Evolutionary conservation across 495 filamentous ascomycete species (phyloP).

Genomic region (Cercophora sp.): DNA sequence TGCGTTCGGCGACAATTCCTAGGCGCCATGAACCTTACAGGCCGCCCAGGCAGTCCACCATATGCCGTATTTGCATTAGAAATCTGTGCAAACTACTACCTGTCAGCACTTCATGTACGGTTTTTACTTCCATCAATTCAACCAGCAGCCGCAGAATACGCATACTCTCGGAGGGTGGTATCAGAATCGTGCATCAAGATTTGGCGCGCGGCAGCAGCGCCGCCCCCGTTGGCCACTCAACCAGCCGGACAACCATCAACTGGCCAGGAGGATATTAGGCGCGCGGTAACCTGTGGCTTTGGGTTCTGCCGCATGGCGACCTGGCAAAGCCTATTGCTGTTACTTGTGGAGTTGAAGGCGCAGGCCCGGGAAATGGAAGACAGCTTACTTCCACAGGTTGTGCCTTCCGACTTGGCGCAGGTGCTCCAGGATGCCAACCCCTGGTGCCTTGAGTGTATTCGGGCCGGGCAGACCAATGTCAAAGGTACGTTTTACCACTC

Average conservation of each 20-base stretch:
- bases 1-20: too few species aligned
- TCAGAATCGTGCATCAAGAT: too few species aligned
- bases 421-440: conserved; percentile 43
- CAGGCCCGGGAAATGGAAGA: conserved; percentile 49
- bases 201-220: conserved; percentile 6
- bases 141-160: too few species aligned
- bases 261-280: too few species aligned
- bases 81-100: conserved; percentile 41
- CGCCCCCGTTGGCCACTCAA: neutral
- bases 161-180: too few species aligned
- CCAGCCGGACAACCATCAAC: too few species aligned
- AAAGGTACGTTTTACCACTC: too few species aligned
- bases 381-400: conserved; percentile 32
- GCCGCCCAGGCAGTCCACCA: conserved; percentile 33
- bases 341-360: conserved; percentile 43
- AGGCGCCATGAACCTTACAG: too few species aligned
- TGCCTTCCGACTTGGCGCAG: conserved; percentile 46
- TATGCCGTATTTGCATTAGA: too few species aligned
- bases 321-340: conserved; percentile 39
- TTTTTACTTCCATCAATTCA: too few species aligned
- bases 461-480: conserved; percentile 52
- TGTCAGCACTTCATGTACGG: conserved; percentile 47
- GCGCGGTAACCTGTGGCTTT: too few species aligned
- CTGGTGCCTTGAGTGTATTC: conserved; percentile 40
- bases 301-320: conserved; percentile 32